These are phyloP conservation scores for Venturia effusa DNA, from an alignment of 2,329 filamentous ascomycete species.

Conservation along the genomic window DNA sequence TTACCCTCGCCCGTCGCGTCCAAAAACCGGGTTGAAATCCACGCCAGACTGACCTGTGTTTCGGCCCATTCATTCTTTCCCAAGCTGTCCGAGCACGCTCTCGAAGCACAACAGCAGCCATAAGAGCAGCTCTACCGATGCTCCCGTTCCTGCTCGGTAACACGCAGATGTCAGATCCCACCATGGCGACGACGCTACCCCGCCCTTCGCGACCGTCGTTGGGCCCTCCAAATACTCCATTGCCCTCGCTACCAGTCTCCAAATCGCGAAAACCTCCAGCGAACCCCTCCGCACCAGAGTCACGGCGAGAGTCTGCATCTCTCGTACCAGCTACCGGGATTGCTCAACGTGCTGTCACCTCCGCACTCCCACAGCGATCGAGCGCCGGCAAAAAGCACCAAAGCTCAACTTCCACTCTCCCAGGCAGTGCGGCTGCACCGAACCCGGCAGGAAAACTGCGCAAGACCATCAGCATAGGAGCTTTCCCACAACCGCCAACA, in stretches of 20 bases:
- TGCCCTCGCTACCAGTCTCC: constrained; percentile 62
- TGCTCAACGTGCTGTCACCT: constrained; percentile 9
- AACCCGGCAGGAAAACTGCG: constrained; percentile 41
- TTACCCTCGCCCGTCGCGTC: neutral
- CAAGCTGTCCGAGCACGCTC: neutral
- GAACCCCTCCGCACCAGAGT: constrained; percentile 16
- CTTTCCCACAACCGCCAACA: constrained; percentile 82
- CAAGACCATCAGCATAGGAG: constrained; percentile 86
- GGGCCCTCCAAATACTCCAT: constrained; percentile 58
- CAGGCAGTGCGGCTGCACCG: neutral
- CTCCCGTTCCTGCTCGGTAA: neutral
- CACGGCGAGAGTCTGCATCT: constrained; percentile 18
- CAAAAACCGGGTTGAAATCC: neutral
- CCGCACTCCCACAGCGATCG: constrained; percentile 12
- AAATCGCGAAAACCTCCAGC: constrained; percentile 60
- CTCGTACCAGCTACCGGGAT: constrained; percentile 20
- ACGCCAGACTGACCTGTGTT: neutral
- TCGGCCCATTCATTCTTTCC: neutral
- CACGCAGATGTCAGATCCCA: neutral
- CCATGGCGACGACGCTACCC: constrained; percentile 53
- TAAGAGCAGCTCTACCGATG: neutral
- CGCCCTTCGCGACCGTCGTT: constrained; percentile 49
- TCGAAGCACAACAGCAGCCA: constrained; percentile 1
- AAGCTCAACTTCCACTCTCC: constrained; percentile 9
- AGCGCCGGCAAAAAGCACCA: constrained; percentile 10